These are phyloP conservation scores for Arachis stenosperma DNA, from an alignment of 306 rosid genomes.

Conservation along the genomic window DNA sequence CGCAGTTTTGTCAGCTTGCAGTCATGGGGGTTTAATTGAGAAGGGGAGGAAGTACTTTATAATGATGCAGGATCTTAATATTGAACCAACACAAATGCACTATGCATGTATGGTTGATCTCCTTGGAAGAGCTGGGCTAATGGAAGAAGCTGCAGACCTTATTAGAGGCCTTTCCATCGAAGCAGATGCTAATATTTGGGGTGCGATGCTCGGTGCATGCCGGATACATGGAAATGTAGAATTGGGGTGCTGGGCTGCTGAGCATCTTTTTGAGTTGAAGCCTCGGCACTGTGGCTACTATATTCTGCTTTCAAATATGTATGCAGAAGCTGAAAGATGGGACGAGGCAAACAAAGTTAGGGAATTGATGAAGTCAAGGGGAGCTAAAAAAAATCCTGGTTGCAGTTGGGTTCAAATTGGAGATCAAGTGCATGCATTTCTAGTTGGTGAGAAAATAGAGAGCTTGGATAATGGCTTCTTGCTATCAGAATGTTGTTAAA, in stretches of 20 bases:
- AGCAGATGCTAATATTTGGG: constrained; percentile 85
- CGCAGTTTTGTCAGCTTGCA: constrained; percentile 86
- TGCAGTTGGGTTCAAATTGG: constrained; percentile 83
- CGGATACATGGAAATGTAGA: constrained; percentile 73
- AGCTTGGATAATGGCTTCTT: constrained; percentile 51
- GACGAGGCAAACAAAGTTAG: constrained; percentile 75
- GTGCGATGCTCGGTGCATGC: constrained; percentile 91
- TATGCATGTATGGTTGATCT: constrained; percentile 90
- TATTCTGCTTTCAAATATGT: constrained; percentile 83
- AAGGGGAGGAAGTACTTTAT: constrained; percentile 66
- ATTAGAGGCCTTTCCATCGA: constrained; percentile 57
- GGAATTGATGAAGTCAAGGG: constrained; percentile 77
- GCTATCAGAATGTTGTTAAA: constrained; percentile 44
- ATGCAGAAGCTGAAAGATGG: constrained; percentile 94
- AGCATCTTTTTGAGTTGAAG: constrained; percentile 67
- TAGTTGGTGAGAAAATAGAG: constrained; percentile 63
- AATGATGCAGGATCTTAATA: constrained; percentile 56
- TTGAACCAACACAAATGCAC: constrained; percentile 75
- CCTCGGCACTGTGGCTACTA: constrained; percentile 88
- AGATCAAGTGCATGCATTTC: constrained; percentile 63
- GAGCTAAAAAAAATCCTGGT: constrained; percentile 75
- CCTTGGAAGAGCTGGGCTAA: constrained; percentile 81
- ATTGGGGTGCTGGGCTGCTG: constrained; percentile 80
- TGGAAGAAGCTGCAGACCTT: constrained; percentile 76
- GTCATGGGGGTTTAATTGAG: constrained; percentile 85